A percentile compares a stretch with the other conserved stretches of the same genome.
These are phyloP conservation scores for Mycena floridula DNA, from an alignment of 768 basidiomycete genomes.

Conservation along the genomic window DNA sequence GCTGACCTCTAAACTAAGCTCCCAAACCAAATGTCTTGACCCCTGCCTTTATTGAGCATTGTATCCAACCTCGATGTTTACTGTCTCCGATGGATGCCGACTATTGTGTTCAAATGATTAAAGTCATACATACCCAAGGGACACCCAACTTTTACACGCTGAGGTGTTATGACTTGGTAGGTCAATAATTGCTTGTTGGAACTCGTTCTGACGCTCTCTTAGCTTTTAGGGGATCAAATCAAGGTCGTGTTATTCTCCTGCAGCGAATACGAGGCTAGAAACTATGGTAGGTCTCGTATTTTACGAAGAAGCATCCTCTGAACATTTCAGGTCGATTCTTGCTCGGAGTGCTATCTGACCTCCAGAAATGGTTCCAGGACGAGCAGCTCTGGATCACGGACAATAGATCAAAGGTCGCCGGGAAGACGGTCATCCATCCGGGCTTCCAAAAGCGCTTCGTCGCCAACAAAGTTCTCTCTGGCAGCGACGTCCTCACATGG, in stretches of 20 bases:
- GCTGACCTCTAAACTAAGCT: conserved; percentile 22
- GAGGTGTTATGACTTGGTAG: conserved; percentile 77
- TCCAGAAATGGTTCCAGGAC: conserved; percentile 75
- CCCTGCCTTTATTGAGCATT: conserved; percentile 75
- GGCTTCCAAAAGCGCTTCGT: conserved; percentile 57
- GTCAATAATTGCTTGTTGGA: conserved; percentile 6
- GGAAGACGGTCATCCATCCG: conserved; percentile 56
- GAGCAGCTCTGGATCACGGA: conserved; percentile 62
- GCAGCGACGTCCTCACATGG: conserved; percentile 63
- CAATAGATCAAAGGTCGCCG: conserved; percentile 58
- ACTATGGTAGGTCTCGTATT: conserved; percentile 60
- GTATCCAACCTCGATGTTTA: conserved; percentile 86
- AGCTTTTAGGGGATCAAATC: conserved; percentile 84
- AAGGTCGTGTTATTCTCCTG: conserved; percentile 85
- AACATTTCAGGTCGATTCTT: conserved; percentile 72
- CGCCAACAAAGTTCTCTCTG: conserved; percentile 34
- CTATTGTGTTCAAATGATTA: conserved; percentile 88
- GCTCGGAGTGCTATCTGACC: conserved; percentile 67
- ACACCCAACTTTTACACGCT: conserved; percentile 86
- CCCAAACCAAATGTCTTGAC: conserved; percentile 46
- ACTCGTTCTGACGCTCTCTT: conserved; percentile 4
- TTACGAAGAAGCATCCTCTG: neutral
- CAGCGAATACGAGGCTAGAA: conserved; percentile 93
- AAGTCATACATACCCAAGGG: conserved; percentile 80
- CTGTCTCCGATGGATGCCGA: conserved; percentile 97